phyloP scores from a whole-genome alignment of 257 asterid genomes.

The Nicotiana sylvestris region DNA sequence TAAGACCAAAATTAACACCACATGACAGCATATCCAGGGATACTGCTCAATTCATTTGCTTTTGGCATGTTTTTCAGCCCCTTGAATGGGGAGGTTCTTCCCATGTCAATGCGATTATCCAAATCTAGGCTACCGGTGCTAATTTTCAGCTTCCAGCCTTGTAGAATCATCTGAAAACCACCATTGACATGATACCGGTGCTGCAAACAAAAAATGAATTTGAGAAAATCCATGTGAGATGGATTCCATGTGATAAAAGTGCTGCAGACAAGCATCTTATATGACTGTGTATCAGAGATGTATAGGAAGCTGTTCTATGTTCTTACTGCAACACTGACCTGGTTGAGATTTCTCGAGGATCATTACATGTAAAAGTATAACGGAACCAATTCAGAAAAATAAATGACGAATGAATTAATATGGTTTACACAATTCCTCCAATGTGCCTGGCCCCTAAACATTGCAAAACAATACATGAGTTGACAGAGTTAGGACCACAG shows the following conservation, averaged over 20 bases:
- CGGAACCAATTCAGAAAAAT: neutral
- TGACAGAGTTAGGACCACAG: neutral
- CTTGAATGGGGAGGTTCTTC: neutral
- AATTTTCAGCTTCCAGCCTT: neutral
- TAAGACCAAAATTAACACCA: neutral
- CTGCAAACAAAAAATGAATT: neutral
- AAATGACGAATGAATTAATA: neutral
- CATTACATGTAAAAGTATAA: neutral
- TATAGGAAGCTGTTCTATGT: neutral
- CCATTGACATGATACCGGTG: neutral
- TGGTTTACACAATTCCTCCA: neutral
- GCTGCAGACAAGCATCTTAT: neutral
- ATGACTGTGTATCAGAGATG: neutral
- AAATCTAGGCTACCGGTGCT: neutral
- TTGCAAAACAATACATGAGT: neutral
- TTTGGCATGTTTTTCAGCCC: neutral
- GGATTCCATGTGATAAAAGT: neutral
- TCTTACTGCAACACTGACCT: neutral
- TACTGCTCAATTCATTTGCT: neutral
- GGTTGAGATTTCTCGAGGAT: neutral
- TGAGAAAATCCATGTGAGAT: neutral
- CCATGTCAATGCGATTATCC: neutral
- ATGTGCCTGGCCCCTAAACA: neutral
- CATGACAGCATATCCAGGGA: neutral
- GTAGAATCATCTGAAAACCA: neutral